A percentile compares a stretch with the other conserved stretches of the same genome.
Evolutionary conservation across 495 filamentous ascomycete genomes (phyloP).

Genomic region (Penicillium turbatum): DNA sequence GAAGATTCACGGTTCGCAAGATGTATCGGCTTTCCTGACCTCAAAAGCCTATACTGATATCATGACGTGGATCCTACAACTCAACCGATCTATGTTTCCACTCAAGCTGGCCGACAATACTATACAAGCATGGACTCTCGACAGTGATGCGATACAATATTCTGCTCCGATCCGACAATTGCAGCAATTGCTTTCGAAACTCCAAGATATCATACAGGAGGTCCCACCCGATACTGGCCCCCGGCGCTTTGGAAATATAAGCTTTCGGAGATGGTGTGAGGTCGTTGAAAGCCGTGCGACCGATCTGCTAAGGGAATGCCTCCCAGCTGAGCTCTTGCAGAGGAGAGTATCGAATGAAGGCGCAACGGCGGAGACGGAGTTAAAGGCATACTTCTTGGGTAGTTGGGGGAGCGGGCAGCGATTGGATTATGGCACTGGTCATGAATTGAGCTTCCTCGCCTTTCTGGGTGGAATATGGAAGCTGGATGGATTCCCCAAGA

Average conservation of each 20-base stretch:
- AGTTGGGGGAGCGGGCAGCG: slow-evolving; percentile 85
- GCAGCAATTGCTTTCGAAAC: slow-evolving; percentile 53
- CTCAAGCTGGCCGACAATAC: slow-evolving; percentile 36
- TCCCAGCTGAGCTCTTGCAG: slow-evolving; percentile 52
- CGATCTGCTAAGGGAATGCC: slow-evolving; percentile 55
- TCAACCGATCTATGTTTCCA: slow-evolving; percentile 85
- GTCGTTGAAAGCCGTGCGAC: slow-evolving; percentile 56
- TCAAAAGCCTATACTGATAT: slow-evolving; percentile 83
- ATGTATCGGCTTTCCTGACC: slow-evolving; percentile 70
- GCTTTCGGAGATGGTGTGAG: slow-evolving; percentile 78
- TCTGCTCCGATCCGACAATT: slow-evolving; percentile 62
- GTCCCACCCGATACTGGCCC: slow-evolving; percentile 81
- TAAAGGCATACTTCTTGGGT: slow-evolving; percentile 76
- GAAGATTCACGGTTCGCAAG: slow-evolving; percentile 72
- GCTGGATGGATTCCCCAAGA: slow-evolving; percentile 64
- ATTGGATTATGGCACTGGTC: slow-evolving; percentile 93
- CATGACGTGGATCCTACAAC: slow-evolving; percentile 77
- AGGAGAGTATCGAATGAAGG: slow-evolving; percentile 23
- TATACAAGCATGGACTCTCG: slow-evolving; percentile 52
- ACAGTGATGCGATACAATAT: slow-evolving; percentile 43
- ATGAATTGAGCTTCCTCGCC: slow-evolving; percentile 90
- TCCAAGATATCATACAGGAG: slow-evolving; percentile 67
- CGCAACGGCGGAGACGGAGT: slow-evolving; percentile 55
- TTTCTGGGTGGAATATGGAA: slow-evolving; percentile 92
- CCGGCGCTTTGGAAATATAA: slow-evolving; percentile 84